phyloP scores from a whole-genome alignment of 352 stramenopile species.

The Phytopythium kandeliae region DNA sequence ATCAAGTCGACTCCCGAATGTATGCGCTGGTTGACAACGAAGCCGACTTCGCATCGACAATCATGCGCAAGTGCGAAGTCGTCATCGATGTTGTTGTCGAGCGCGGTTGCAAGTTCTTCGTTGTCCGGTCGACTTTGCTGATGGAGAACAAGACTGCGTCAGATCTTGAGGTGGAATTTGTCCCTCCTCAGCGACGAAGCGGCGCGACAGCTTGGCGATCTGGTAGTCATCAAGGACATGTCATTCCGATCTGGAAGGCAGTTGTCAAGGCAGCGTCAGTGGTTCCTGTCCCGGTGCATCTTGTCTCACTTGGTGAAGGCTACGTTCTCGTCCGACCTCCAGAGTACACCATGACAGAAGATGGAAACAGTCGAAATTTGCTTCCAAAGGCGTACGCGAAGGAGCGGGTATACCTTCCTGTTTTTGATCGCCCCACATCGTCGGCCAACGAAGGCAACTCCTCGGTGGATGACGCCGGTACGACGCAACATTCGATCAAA shows the following conservation, averaged over 20 bases:
- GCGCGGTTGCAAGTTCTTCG: conserved; percentile 84
- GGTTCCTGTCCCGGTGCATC: conserved; percentile 65
- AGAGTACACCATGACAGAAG: conserved; percentile 36
- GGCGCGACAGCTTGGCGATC: conserved; percentile 27
- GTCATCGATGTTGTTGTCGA: conserved; percentile 84
- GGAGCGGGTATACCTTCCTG: conserved; percentile 56
- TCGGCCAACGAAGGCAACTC: conserved; percentile 21
- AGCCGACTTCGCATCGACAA: conserved; percentile 29
- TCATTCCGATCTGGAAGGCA: conserved; percentile 63
- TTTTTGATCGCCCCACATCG: conserved; percentile 50
- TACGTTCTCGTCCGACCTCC: conserved; percentile 70
- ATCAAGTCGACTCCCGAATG: conserved; percentile 80
- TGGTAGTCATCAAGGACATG: conserved; percentile 23
- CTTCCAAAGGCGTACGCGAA: conserved; percentile 70
- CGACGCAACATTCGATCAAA: conserved; percentile 52
- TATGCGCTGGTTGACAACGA: conserved; percentile 71
- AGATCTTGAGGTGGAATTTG: conserved; percentile 81
- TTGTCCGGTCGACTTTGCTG: conserved; percentile 74
- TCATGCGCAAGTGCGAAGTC: conserved; percentile 76
- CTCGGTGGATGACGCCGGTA: conserved; percentile 26
- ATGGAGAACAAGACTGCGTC: conserved; percentile 82
- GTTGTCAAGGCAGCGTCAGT: conserved; percentile 51
- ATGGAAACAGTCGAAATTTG: conserved; percentile 8
- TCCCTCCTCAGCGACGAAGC: conserved; percentile 43
- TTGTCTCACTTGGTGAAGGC: conserved; percentile 64